These are phyloP conservation scores for Didymella exigua DNA, from an alignment of 2,329 filamentous ascomycete genomes.

Conservation along the genomic window DNA sequence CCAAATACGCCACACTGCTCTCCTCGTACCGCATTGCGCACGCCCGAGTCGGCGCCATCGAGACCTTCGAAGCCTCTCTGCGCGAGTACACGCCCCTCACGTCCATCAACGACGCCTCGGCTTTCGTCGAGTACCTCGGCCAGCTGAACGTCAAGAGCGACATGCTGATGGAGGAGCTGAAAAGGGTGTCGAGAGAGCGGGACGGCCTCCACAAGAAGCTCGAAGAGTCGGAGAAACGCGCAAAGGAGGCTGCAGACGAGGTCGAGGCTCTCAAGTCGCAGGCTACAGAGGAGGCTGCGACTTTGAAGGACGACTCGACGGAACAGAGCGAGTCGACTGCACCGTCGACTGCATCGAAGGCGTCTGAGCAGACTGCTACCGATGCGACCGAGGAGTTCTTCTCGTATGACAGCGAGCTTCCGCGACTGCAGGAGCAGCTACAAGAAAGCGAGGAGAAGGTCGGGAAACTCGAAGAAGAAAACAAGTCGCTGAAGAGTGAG, in stretches of 20 bases:
- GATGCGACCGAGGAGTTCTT: conserved; percentile 76
- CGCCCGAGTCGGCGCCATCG: conserved; percentile 81
- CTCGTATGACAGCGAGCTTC: conserved; percentile 87
- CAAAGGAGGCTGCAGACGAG: conserved; percentile 68
- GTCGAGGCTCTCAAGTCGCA: conserved; percentile 59
- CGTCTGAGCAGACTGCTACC: conserved; percentile 30
- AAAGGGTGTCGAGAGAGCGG: conserved; percentile 80
- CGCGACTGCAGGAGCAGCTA: conserved; percentile 77
- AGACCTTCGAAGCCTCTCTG: conserved; percentile 88
- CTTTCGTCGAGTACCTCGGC: conserved; percentile 86
- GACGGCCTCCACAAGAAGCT: conserved; percentile 79
- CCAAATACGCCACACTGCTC: conserved; percentile 68
- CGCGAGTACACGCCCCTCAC: conserved; percentile 91
- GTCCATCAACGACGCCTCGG: conserved; percentile 82
- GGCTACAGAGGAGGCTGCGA: conserved; percentile 20
- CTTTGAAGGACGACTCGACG: conserved; percentile 35
- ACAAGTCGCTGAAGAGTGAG: conserved; percentile 71
- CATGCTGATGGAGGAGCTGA: conserved; percentile 93
- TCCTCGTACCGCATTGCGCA: conserved; percentile 87
- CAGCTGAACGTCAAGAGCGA: conserved; percentile 84
- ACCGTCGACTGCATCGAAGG: conserved; percentile 33
- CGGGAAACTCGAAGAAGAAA: conserved; percentile 70
- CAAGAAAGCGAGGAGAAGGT: conserved; percentile 73
- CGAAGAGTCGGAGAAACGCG: conserved; percentile 69
- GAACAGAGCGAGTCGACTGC: conserved; percentile 34